A percentile compares a stretch with the other conserved stretches of the same genome.
Evolutionary conservation across 371 early-diverging fungal species (phyloP).

Genomic region (Actinomortierella ambigua): DNA sequence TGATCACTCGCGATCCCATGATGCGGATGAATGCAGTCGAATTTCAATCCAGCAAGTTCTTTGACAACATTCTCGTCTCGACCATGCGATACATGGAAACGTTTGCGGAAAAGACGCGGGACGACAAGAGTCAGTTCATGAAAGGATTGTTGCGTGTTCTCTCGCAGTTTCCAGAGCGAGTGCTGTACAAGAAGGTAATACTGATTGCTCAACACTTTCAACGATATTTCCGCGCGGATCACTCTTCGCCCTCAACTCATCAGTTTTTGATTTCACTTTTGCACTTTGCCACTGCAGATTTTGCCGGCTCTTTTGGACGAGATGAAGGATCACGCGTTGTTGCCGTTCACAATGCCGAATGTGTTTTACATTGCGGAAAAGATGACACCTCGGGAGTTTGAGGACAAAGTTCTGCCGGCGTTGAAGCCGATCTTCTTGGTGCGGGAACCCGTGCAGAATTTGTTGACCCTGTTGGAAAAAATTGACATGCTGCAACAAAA

Average conservation of each 20-base stretch:
- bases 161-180: constrained; percentile 74
- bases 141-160: constrained; percentile 74
- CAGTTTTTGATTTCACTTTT: neutral
- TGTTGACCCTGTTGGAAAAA: constrained; percentile 69
- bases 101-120: constrained; percentile 77
- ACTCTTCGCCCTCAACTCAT: neutral
- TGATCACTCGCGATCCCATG: constrained; percentile 61
- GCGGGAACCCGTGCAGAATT: constrained; percentile 66
- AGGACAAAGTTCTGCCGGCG: constrained; percentile 62
- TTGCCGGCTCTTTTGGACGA: constrained; percentile 75
- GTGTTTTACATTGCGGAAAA: constrained; percentile 71
- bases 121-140: constrained; percentile 83
- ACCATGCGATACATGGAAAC: constrained; percentile 82
- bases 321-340: constrained; percentile 71
- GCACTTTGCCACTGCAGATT: constrained; percentile 50
- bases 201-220: constrained; percentile 3
- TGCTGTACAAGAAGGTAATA: constrained; percentile 65
- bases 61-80: constrained; percentile 80
- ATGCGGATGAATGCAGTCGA: constrained; percentile 63
- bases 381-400: constrained; percentile 68
- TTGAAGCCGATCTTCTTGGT: constrained; percentile 67
- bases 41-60: constrained; percentile 74
- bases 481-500: constrained; percentile 66
- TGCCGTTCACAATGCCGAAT: constrained; percentile 78
- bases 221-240: neutral